A percentile compares a stretch with the other conserved stretches of the same genome.
Evolutionary conservation across 805 yeast species (phyloP).

Genomic region (Candida ascalaphidarum): DNA sequence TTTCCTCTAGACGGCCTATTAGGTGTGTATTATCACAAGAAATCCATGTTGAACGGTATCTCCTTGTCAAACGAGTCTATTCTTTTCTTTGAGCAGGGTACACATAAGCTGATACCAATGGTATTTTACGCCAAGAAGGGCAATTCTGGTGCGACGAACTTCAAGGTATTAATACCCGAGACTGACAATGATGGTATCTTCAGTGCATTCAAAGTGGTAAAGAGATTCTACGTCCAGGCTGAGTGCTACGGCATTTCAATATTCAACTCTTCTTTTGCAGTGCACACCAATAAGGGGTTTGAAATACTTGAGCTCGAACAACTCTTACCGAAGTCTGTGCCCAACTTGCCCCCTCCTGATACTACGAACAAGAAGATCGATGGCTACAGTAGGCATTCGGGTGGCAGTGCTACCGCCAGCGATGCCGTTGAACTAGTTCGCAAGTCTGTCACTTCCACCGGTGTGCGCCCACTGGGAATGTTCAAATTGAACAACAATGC

Average conservation of each 20-base stretch:
- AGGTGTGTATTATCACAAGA: slow-evolving; percentile 43
- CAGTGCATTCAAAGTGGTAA: slow-evolving; percentile 27
- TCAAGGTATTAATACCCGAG: slow-evolving; percentile 50
- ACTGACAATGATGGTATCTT: slow-evolving; percentile 45
- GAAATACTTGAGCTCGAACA: slow-evolving; percentile 56
- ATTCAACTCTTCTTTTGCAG: slow-evolving; percentile 58
- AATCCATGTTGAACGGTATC: slow-evolving; percentile 36
- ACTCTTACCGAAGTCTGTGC: slow-evolving; percentile 48
- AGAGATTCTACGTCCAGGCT: slow-evolving; percentile 42
- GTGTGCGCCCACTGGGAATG: slow-evolving; percentile 52
- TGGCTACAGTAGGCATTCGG: slow-evolving; percentile 17
- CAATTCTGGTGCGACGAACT: slow-evolving; percentile 34
- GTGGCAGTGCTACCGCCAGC: not conserved
- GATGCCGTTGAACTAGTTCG: slow-evolving; percentile 29
- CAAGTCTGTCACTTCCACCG: slow-evolving; percentile 27
- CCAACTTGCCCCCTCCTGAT: slow-evolving; percentile 32
- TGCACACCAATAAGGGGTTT: slow-evolving; percentile 60
- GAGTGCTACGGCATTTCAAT: slow-evolving; percentile 56
- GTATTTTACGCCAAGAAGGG: slow-evolving; percentile 47
- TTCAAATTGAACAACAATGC: slow-evolving; percentile 47
- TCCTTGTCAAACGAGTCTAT: slow-evolving; percentile 40
- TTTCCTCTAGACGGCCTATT: slow-evolving; percentile 56
- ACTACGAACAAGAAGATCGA: slow-evolving; percentile 15
- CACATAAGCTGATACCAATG: slow-evolving; percentile 53
- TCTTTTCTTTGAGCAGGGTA: slow-evolving; percentile 58